These are phyloP conservation scores for Colletotrichum higginsianum DNA, from an alignment of 2,329 filamentous ascomycete species.

Conservation along the genomic window DNA sequence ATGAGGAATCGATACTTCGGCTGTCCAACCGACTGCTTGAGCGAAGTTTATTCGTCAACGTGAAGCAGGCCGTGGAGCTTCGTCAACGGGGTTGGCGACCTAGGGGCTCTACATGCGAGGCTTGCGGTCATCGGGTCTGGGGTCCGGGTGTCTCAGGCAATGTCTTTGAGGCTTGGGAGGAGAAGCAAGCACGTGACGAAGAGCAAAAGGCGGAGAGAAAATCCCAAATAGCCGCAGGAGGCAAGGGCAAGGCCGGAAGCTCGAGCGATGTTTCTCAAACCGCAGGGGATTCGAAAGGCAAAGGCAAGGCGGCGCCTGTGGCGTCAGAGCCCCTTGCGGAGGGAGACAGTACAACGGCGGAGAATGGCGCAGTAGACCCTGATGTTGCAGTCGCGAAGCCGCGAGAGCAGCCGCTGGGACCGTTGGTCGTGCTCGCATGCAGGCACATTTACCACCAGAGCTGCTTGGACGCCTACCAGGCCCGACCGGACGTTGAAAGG, in stretches of 20 bases:
- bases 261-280: conserved; percentile 29
- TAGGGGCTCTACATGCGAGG: conserved; percentile 87
- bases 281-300: conserved; percentile 62
- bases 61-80: conserved; percentile 80
- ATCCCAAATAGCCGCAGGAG: conserved; percentile 52
- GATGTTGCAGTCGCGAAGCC: conserved; percentile 49
- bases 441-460: conserved; percentile 79
- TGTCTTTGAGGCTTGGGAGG: conserved; percentile 88
- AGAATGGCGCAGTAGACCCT: conserved; percentile 53
- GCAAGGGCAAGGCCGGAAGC: conserved; percentile 55
- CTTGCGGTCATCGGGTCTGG: conserved; percentile 87
- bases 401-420: conserved; percentile 69
- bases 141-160: conserved; percentile 85
- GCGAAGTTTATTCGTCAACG: conserved; percentile 88
- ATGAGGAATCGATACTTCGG: conserved; percentile 90
- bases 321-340: conserved; percentile 46
- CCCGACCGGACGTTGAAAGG: conserved; percentile 62
- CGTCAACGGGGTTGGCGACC: conserved; percentile 92
- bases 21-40: conserved; percentile 91
- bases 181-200: conserved; percentile 66
- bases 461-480: conserved; percentile 77
- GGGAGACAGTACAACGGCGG: conserved; percentile 56
- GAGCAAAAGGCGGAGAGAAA: conserved; percentile 61
- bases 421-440: conserved; percentile 78
- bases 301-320: conserved; percentile 71